Base-by-base conservation (phyloP, 805 yeast species). In the Kluyveromyces wickerhamii region DNA sequence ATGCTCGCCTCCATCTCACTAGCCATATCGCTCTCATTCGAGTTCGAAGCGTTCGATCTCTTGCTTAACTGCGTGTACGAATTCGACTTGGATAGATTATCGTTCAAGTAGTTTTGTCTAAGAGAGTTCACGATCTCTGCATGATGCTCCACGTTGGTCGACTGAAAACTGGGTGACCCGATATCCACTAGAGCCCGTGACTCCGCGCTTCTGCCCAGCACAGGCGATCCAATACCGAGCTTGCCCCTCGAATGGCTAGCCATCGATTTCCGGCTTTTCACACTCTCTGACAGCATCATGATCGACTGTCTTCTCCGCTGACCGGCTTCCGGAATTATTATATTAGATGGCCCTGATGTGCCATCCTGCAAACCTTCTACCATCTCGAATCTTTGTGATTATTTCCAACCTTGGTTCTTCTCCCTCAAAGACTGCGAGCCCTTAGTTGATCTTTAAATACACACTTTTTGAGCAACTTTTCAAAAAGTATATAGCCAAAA, bases 101-200 rank as follows among this genome's bases (percentile, higher is more conserved):
- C 47, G 10, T 47, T 48, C 20, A 59, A 32, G 33, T 55, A 59
- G 30, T 50, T 52, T 25, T 51, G 50, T 27, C 57, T 43, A 12
- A 59, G 39, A 35, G 60, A 54, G 32, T 52, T 54, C 3, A 53
- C 34, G 6, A 57, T 57, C 28, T 55, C 57, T 7, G 53, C 57
- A 13, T 48, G 48, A 10, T 54, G 51, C 4, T 37, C 38, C 4
- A 38, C 45, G 14, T 47, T 43, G 13, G 35, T 37, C 3, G 52
- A 51, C 36, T 44, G 47, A 30, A 59, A 59, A 34, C 54, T 54
- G 5, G 63, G 63, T 1, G 60, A 51, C 7, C 41, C 47, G 6
- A 54, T 34, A 36, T 52, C 52, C 4, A 59, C 44, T 24, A 54
- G 29, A 0, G 50, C 52, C 22, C 45, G 50, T 24, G 55, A 40